phyloP scores from a whole-genome alignment of 345 rosid genomes.

The Kernera saxatilis region DNA sequence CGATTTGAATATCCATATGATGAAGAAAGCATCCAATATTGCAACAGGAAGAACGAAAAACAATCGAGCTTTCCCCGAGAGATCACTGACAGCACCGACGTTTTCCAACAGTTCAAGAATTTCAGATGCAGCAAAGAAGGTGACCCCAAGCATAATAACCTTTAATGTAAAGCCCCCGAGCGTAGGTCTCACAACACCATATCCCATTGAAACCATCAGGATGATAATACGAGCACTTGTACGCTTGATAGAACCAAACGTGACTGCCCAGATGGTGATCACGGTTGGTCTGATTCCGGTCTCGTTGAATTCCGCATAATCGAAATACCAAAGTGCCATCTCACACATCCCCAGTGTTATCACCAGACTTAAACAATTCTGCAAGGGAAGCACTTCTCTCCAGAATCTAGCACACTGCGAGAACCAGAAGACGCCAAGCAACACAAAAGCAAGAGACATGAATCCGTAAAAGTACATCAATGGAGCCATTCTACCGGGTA shows the following conservation, averaged over 20 bases:
- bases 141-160: slow-evolving; percentile 80
- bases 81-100: slow-evolving; percentile 84
- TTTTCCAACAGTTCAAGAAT: slow-evolving; percentile 87
- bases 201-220: slow-evolving; percentile 90
- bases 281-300: slow-evolving; percentile 83
- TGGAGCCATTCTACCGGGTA: slow-evolving; percentile 98
- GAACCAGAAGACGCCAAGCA: slow-evolving; percentile 92
- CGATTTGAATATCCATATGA: slow-evolving; percentile 89
- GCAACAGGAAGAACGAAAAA: slow-evolving; percentile 85
- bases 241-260: slow-evolving; percentile 73
- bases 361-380: slow-evolving; percentile 82
- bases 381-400: slow-evolving; percentile 85
- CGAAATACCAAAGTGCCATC: slow-evolving; percentile 97
- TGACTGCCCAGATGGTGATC: slow-evolving; percentile 89
- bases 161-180: slow-evolving; percentile 88
- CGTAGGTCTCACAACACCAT: slow-evolving; percentile 96
- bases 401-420: slow-evolving; percentile 87
- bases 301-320: slow-evolving; percentile 83
- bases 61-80: slow-evolving; percentile 85
- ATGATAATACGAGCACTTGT: slow-evolving; percentile 75
- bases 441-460: slow-evolving; percentile 85
- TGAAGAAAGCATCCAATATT: slow-evolving; percentile 88
- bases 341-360: slow-evolving; percentile 91
- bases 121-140: slow-evolving; percentile 88
- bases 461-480: slow-evolving; percentile 80